Conservation (phyloP, 805 yeast species). For the Wickerhamiella allomyrinae region DNA sequence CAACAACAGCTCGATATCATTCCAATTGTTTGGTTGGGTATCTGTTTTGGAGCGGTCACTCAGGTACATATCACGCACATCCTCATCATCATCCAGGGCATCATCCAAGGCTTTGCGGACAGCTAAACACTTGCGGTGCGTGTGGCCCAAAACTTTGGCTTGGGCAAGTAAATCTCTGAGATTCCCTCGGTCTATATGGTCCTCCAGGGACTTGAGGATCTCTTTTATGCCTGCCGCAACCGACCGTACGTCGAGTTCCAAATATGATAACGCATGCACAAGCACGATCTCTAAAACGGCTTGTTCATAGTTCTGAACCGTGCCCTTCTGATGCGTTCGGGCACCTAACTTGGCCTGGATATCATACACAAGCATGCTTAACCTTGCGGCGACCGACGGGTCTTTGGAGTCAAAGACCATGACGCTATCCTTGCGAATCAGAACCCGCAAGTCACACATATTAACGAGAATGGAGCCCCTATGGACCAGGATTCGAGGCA, state of each 20-base stretch:
- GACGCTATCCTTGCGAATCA: constrained; percentile 42
- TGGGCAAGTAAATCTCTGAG: constrained; percentile 58
- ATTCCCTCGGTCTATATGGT: constrained; percentile 61
- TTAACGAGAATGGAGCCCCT: constrained; percentile 44
- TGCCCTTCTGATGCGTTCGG: constrained; percentile 11
- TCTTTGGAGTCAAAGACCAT: constrained; percentile 45
- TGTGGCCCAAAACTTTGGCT: constrained; percentile 56
- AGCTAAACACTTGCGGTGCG: constrained; percentile 59
- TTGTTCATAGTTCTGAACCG: constrained; percentile 56
- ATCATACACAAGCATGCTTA: constrained; percentile 75
- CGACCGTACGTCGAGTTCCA: constrained; percentile 59
- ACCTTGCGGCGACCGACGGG: constrained; percentile 39
- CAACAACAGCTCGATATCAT: constrained; percentile 68
- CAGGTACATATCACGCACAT: constrained; percentile 64
- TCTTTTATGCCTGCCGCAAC: constrained; percentile 46
- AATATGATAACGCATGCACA: constrained; percentile 61
- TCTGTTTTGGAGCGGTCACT: constrained; percentile 29
- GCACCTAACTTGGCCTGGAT: constrained; percentile 53
- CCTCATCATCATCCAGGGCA: constrained; percentile 74
- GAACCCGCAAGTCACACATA: constrained; percentile 48
- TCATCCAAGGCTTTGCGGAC: constrained; percentile 76
- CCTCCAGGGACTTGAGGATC: constrained; percentile 58
- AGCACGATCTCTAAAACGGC: constrained; percentile 71
- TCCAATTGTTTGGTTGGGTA: constrained; percentile 25
- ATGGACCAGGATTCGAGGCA: constrained; percentile 51